Base-by-base conservation (phyloP, 345 rosid species). In the Theobroma cacao region DNA sequence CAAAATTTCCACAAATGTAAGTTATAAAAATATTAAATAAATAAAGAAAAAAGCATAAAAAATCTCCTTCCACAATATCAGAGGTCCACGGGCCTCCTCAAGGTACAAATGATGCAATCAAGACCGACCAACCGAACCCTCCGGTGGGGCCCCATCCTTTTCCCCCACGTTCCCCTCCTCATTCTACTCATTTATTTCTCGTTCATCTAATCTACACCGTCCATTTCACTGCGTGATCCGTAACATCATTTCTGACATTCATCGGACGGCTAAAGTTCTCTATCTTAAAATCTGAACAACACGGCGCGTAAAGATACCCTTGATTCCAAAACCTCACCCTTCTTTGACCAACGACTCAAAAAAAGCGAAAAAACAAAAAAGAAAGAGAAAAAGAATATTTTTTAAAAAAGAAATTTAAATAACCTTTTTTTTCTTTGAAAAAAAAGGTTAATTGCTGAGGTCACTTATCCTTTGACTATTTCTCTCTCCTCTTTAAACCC, bases 401-500 rank as follows among this genome's bases (percentile, higher is more conserved):
- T 17, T 4, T 9, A 65, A 74, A 58, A 22, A 3, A 7, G 4
- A 59, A 9, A 5, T 3, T n/a, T n/a, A n/a, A 26, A 59, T 59
- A 22, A 3, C 63, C 22, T 40, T 50, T 60, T 3, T 31, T 8
- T 43, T 55, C 4, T 12, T 50, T 28, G 17, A 72, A 34, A 72
- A 45, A 9, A 71, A 83, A 86, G 78, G n/a, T n/a, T 53, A 76
- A 74, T 77, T 58, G 52, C 13, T 87, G 87, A 90, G 87, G 87
- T 88, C 92, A 86, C 74, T 78, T 12, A 24, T 40, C 85, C 86
- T 89, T 91, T 89, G 90, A 84, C 88, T 67, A 84, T 79, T 69
- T 82, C 78, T 79, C 68, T 72, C 79, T 75, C 83, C 70, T 77
- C 90, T 84, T 87, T 89, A 89, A 86, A 83, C 87, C 79, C 89